A percentile compares a stretch with the other conserved stretches of the same genome.
Conservation (phyloP, 1,284 basidiomycete genomes). For the Trametes pubescens region DNA sequence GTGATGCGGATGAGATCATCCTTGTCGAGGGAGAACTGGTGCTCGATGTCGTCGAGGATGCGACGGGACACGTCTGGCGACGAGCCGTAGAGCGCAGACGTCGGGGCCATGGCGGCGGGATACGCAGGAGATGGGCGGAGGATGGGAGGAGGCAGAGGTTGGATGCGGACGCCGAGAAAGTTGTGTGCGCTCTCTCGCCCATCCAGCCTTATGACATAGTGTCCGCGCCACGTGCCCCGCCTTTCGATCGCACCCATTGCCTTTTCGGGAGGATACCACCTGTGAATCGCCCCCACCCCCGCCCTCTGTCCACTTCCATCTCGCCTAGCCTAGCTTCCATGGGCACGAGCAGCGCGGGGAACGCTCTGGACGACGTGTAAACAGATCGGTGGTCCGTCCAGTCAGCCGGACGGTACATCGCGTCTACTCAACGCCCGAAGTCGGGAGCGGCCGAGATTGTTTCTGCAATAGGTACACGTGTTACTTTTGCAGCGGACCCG, state of each 20-base stretch:
- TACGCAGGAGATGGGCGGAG: conserved; percentile 10
- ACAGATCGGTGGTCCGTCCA: background rate
- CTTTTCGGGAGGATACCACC: conserved; percentile 23
- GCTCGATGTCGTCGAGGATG: conserved; percentile 60
- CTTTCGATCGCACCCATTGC: conserved; percentile 26
- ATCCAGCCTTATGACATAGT: conserved; percentile 35
- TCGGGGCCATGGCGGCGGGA: conserved; percentile 36
- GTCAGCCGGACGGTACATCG: conserved; percentile 5
- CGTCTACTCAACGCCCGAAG: conserved; percentile 5
- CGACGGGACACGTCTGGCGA: conserved; percentile 31
- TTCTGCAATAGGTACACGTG: conserved; percentile 9
- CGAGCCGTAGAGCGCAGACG: conserved; percentile 33
- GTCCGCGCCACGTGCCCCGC: conserved; percentile 25
- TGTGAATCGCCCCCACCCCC: conserved; percentile 15
- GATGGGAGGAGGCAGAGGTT: conserved; percentile 10
- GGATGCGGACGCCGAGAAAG: conserved; percentile 30
- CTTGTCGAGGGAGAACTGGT: conserved; percentile 73
- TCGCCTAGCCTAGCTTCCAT: conserved; percentile 11
- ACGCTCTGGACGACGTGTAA: conserved; percentile 11
- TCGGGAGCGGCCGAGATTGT: conserved; percentile 24
- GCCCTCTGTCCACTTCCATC: conserved; percentile 18
- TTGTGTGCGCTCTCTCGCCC: conserved; percentile 25
- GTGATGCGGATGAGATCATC: conserved; percentile 74
- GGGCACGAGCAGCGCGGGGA: conserved; percentile 12
- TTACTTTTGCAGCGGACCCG: conserved; percentile 4